These are phyloP conservation scores for Melampsora larici-populina DNA, from an alignment of 1,284 basidiomycete genomes.

Conservation along the genomic window DNA sequence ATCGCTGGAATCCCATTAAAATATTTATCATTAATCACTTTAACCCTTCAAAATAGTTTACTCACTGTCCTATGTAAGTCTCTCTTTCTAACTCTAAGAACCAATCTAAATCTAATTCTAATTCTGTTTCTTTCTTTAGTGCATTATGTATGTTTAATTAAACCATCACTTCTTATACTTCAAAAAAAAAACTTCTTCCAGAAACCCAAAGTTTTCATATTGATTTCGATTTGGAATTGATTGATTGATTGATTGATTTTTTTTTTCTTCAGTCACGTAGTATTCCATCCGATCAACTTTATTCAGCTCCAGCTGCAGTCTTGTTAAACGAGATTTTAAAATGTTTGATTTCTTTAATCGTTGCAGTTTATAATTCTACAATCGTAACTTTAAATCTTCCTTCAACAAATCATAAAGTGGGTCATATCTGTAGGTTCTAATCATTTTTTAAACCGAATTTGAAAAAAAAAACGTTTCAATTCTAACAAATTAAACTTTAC, in stretches of 20 bases:
- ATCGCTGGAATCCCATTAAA: constrained; percentile 70
- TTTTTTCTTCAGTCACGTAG: constrained; percentile 53
- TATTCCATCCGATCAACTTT: constrained; percentile 57
- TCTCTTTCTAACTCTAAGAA: background rate
- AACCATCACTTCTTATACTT: too few species aligned
- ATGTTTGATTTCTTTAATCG: constrained; percentile 73
- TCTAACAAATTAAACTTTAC: background rate
- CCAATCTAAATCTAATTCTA: background rate
- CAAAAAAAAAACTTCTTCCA: too few species aligned
- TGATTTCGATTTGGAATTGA: too few species aligned
- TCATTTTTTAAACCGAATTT: background rate
- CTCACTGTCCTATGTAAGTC: constrained; percentile 91
- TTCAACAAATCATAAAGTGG: background rate
- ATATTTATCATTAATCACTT: constrained; percentile 74
- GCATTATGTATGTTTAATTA: constrained; percentile 19
- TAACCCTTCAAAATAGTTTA: constrained; percentile 87
- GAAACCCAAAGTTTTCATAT: too few species aligned
- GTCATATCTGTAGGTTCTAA: constrained; percentile 1
- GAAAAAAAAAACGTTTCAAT: background rate
- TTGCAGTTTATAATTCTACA: constrained; percentile 58
- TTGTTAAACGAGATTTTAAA: constrained; percentile 90
- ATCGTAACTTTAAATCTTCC: background rate
- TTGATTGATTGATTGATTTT: background rate
- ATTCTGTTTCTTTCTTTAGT: constrained; percentile 10
- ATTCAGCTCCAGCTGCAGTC: constrained; percentile 87